Conservation (phyloP, 2,329 filamentous ascomycete genomes). For the Lasiodiplodia sp. region DNA sequence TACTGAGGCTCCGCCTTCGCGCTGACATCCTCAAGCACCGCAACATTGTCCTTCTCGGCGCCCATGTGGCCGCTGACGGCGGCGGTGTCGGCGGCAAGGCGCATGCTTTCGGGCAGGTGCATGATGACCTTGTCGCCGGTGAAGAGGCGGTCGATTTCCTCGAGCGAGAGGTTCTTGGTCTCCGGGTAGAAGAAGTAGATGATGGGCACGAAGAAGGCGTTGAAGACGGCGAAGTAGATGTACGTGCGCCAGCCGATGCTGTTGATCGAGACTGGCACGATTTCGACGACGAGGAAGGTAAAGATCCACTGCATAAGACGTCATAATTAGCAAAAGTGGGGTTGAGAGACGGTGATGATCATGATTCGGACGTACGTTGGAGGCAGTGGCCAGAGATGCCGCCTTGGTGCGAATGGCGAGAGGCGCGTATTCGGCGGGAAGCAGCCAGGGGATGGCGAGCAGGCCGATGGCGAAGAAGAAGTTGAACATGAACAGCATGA, state of each 20-base stretch:
- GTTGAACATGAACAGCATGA: conserved; percentile 53
- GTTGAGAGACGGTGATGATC: conserved; percentile 35
- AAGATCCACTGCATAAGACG: conserved; percentile 39
- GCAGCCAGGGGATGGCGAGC: conserved; percentile 35
- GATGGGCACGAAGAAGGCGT: conserved; percentile 48
- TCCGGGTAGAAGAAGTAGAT: conserved; percentile 61
- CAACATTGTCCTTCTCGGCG: background rate
- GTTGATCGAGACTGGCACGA: conserved; percentile 49
- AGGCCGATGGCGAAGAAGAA: conserved; percentile 43
- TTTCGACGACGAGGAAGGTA: conserved; percentile 45
- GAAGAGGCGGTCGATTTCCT: conserved; percentile 62
- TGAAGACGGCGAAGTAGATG: conserved; percentile 34
- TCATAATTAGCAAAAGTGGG: conserved; percentile 38
- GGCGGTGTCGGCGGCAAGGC: conserved; percentile 25
- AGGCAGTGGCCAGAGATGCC: conserved; percentile 46
- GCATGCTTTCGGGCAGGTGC: conserved; percentile 32
- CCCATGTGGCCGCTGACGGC: conserved; percentile 1
- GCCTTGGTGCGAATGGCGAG: conserved; percentile 49
- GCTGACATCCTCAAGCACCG: conserved; percentile 5
- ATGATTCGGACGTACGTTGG: conserved; percentile 38
- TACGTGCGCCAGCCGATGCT: conserved; percentile 40
- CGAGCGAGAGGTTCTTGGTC: conserved; percentile 57
- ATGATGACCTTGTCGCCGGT: conserved; percentile 38
- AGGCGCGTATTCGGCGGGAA: conserved; percentile 53
- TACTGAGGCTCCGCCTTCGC: background rate